A percentile compares a stretch with the other conserved stretches of the same genome.
phyloP scores from a whole-genome alignment of 345 rosid genomes.

The Ricinus communis region DNA sequence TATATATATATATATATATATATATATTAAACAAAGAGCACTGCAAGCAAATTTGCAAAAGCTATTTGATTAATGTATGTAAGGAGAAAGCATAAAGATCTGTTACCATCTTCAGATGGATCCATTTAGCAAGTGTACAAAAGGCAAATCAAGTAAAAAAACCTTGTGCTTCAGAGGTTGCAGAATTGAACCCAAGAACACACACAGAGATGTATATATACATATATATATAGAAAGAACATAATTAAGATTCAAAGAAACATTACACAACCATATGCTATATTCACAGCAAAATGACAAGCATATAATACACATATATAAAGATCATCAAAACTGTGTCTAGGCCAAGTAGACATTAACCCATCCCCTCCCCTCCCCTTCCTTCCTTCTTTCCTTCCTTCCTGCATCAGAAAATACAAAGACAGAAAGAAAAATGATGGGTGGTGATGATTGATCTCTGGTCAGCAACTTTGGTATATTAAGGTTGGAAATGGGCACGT shows the following conservation, averaged over 20 bases:
- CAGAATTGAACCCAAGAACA: neutral
- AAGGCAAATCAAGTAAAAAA: neutral
- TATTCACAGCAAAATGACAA: neutral
- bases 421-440: neutral
- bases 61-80: no score
- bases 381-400: no score
- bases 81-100: constrained; percentile 10
- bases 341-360: constrained; percentile 17
- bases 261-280: neutral
- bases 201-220: no score
- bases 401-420: neutral
- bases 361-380: neutral
- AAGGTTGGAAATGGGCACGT: constrained; percentile 38
- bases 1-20: no score
- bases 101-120: constrained; percentile 1
- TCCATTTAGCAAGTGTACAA: constrained; percentile 16
- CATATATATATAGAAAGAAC: neutral
- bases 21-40: no score
- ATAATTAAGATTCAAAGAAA: neutral
- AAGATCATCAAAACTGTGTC: neutral
- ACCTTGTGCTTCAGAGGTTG: neutral
- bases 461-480: constrained; percentile 13
- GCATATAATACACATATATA: neutral
- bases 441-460: constrained; percentile 8
- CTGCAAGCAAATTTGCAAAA: no score